Evolutionary conservation across 371 early-diverging fungal genomes (phyloP).

Genomic region (Lichtheimia ornata): DNA sequence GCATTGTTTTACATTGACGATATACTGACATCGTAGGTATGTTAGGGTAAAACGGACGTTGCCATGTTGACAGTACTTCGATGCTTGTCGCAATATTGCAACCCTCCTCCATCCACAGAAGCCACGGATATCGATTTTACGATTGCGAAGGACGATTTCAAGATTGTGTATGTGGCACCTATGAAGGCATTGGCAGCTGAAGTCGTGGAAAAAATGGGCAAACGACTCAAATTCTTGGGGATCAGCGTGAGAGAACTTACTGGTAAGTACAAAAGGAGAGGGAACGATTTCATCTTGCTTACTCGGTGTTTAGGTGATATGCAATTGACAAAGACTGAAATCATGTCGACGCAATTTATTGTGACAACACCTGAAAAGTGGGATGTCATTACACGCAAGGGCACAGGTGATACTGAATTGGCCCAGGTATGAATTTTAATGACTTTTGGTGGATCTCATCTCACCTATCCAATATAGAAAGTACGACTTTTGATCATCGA

Average conservation of each 20-base stretch:
- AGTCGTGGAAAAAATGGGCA: conserved; percentile 90
- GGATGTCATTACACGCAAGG: conserved; percentile 99
- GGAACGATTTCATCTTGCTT: background rate
- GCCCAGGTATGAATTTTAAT: conserved; percentile 57
- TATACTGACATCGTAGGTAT: background rate
- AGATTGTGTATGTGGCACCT: conserved; percentile 99
- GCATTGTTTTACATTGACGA: too few relatives aligned
- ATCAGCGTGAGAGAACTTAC: conserved; percentile 92
- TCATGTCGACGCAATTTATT: conserved; percentile 92
- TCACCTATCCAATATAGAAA: conserved; percentile 30
- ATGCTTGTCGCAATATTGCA: conserved; percentile 69
- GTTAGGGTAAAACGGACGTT: conserved; percentile 98
- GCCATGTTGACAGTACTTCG: conserved; percentile 93
- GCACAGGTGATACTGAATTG: conserved; percentile 90
- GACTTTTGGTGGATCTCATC: background rate
- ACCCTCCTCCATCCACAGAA: conserved; percentile 51
- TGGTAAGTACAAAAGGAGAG: conserved; percentile 29
- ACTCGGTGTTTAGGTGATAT: conserved; percentile 77
- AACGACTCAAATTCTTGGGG: conserved; percentile 83
- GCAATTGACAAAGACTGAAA: conserved; percentile 93
- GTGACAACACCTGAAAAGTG: conserved; percentile 99
- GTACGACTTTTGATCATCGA: conserved; percentile 96
- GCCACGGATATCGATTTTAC: conserved; percentile 44
- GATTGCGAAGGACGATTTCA: conserved; percentile 81
- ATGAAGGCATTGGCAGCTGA: conserved; percentile 99